These are phyloP conservation scores for Scheffersomyces stambukii DNA, from an alignment of 1,139 yeast species.

Conservation along the genomic window DNA sequence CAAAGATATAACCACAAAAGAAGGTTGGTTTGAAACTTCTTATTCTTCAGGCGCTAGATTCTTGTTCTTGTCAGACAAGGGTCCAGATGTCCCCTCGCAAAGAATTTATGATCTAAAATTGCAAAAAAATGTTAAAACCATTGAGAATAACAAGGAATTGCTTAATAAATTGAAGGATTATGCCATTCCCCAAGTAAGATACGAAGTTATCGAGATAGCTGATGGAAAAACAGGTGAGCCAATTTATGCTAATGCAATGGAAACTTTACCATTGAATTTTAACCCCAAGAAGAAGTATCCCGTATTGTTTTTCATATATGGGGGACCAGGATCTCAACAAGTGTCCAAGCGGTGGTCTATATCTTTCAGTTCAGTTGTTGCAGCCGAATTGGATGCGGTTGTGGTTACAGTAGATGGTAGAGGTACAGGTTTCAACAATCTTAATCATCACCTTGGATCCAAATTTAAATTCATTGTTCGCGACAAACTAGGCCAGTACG, in stretches of 20 bases:
- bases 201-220: slow-evolving; percentile 43
- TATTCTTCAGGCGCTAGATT: slow-evolving; percentile 68
- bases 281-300: slow-evolving; percentile 57
- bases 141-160: slow-evolving; percentile 50
- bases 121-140: slow-evolving; percentile 24
- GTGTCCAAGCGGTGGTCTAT: slow-evolving; percentile 52
- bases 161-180: slow-evolving; percentile 33
- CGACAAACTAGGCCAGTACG: slow-evolving; percentile 63
- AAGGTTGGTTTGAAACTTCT: slow-evolving; percentile 67
- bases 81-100: slow-evolving; percentile 69
- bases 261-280: slow-evolving; percentile 62
- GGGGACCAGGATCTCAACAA: slow-evolving; percentile 79
- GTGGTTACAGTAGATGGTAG: slow-evolving; percentile 82
- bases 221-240: slow-evolving; percentile 39
- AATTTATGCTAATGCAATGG: slow-evolving; percentile 51
- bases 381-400: slow-evolving; percentile 64
- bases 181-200: slow-evolving; percentile 45
- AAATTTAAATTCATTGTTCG: slow-evolving; percentile 60
- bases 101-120: slow-evolving; percentile 52
- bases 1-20: slow-evolving; percentile 48
- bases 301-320: slow-evolving; percentile 67
- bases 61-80: slow-evolving; percentile 53
- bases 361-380: slow-evolving; percentile 60
- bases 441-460: slow-evolving; percentile 30
- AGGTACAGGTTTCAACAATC: slow-evolving; percentile 68